Conservation (phyloP, 345 rosid species). For the Brassica napus region DNA sequence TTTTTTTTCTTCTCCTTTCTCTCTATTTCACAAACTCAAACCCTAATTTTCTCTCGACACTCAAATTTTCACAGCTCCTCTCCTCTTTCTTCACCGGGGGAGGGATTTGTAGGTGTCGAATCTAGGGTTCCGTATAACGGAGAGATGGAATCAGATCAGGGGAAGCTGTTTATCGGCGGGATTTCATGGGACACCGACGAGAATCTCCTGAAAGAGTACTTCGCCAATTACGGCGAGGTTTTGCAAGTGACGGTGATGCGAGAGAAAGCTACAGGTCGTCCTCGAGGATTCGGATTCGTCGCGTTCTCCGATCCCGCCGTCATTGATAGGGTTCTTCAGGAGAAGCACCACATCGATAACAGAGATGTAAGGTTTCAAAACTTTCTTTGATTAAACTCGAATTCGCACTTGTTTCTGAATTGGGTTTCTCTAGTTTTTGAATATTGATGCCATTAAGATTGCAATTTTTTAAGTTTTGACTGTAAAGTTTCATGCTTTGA, state of each 20-base stretch:
- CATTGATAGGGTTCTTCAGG: slow-evolving; percentile 66
- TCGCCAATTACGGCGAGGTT: slow-evolving; percentile 69
- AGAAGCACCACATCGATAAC: slow-evolving; percentile 80
- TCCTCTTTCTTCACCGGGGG: slow-evolving; percentile 26
- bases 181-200: slow-evolving; percentile 92
- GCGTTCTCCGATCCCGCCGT: slow-evolving; percentile 71
- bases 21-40: slow-evolving; percentile 28
- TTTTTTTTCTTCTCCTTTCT: not conserved
- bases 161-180: slow-evolving; percentile 90
- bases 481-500: not conserved
- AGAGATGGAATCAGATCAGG: slow-evolving; percentile 83
- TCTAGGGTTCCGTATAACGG: slow-evolving; percentile 22
- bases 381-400: not conserved
- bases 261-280: slow-evolving; percentile 71
- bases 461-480: too few relatives aligned
- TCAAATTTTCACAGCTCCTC: slow-evolving; percentile 1
- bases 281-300: slow-evolving; percentile 86
- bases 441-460: not conserved
- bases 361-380: slow-evolving; percentile 54
- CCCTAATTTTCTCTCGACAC: slow-evolving; percentile 37
- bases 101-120: slow-evolving; percentile 28
- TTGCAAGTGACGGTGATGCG: slow-evolving; percentile 68
- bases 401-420: not conserved
- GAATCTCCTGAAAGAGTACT: slow-evolving; percentile 68
- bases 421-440: slow-evolving; percentile 8